Percentiles rank a stretch among this genome's conserved stretches.
Conservation (phyloP, 2,329 filamentous ascomycete genomes). For the Botrytis paeoniae region DNA sequence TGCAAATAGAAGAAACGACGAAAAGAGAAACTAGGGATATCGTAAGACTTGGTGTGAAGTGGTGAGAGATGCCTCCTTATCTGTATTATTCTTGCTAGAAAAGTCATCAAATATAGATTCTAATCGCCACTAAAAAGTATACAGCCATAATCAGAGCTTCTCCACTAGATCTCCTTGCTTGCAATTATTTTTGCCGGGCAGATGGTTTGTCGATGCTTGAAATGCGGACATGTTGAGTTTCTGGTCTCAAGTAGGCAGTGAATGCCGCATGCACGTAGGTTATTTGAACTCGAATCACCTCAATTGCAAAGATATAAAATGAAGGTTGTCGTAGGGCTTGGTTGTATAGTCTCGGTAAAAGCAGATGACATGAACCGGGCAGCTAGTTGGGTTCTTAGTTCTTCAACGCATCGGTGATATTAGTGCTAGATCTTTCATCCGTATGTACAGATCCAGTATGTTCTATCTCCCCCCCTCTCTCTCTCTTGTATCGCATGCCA, state of each 20-base stretch:
- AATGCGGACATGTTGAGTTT: not conserved
- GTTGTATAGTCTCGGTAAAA: not conserved
- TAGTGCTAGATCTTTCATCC: not conserved
- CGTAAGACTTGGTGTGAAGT: not conserved
- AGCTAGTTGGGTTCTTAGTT: not conserved
- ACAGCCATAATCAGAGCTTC: not conserved
- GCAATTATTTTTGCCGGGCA: not conserved
- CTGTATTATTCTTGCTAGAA: not conserved
- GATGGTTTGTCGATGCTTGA: not conserved
- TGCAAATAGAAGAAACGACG: not conserved
- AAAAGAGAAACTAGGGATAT: not conserved
- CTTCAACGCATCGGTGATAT: not conserved
- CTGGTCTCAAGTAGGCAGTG: not conserved
- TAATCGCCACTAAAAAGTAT: fast-evolving
- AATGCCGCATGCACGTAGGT: not conserved
- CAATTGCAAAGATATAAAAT: not conserved
- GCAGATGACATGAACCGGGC: too few species aligned
- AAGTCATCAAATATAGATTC: not conserved
- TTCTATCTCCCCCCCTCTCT: not conserved
- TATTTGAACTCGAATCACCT: not conserved
- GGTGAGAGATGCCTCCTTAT: not conserved
- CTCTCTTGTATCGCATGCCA: not conserved
- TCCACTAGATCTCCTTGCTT: not conserved
- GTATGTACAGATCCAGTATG: not conserved
- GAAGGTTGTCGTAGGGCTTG: not conserved